Base-by-base conservation (phyloP, 768 basidiomycete genomes). In the Tephrocybe sp. region DNA sequence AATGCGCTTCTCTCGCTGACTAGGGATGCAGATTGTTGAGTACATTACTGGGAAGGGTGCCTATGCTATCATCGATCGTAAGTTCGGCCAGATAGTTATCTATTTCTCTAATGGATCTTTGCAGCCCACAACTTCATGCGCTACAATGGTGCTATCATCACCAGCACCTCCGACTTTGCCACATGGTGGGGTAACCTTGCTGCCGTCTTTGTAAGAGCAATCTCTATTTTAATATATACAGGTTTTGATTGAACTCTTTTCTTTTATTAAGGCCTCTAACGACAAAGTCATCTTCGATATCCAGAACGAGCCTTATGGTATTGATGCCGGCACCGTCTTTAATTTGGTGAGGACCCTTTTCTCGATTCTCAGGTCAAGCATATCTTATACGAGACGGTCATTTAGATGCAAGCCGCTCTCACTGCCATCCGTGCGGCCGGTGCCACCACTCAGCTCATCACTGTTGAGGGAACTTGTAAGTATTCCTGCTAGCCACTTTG, bases 271-370 rank as follows among this genome's bases (percentile, higher is more conserved):
- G 73, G 73, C 73, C 70, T 66, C 68, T 26, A 77, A 84, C 70
- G 52, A 52, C 53, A 66, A 73, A 22, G 82, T 84, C 54, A 78
- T 85, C 60, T 85, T 85, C 64, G 83, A 81, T 60, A 63, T 80
- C 56, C 77, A 76, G 79, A 88, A 87, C 69, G 84, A 87, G 67
- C 85, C 85, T 39, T 66, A 84, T 56, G 79, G 66, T 51, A 81
- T 83, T 51, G 70, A 76, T 51, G 82, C 82, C 5, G 55, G 64
- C n/a, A 68, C 69, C 23, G 81, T 80, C 20, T 77, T 77, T 62
- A 57, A 70, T 40, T 65, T 83, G 47, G 80, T 80, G 61, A n/a
- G 70, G 51, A 20, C 36, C 31, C n/a, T 32, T 36, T 39, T 22
- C 36, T 44, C 43, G 20, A 52, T 35, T 8, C 49, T 30, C 50